phyloP scores from a whole-genome alignment of 306 rosid species.

The Luffa acutangula region DNA sequence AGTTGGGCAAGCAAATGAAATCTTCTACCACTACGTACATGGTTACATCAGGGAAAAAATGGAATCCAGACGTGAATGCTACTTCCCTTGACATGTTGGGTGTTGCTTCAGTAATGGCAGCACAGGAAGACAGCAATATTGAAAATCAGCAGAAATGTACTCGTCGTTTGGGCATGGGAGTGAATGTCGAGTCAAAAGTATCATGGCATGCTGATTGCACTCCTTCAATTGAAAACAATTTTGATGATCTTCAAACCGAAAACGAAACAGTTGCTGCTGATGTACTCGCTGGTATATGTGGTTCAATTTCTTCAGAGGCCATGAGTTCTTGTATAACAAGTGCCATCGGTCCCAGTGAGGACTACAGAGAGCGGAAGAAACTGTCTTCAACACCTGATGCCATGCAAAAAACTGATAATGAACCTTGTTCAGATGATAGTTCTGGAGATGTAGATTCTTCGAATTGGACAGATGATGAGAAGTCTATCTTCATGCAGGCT shows the following conservation, averaged over 20 bases:
- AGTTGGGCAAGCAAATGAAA: constrained; percentile 46
- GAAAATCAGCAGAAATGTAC: constrained; percentile 30
- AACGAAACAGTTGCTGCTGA: constrained; percentile 84
- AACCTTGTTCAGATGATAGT: constrained; percentile 87
- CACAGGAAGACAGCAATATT: constrained; percentile 34
- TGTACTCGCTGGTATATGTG: constrained; percentile 85
- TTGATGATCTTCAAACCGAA: constrained; percentile 51
- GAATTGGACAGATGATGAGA: constrained; percentile 90
- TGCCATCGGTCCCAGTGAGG: constrained; percentile 42
- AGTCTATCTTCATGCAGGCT: constrained; percentile 65
- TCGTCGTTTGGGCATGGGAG: constrained; percentile 37
- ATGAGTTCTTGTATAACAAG: constrained; percentile 72
- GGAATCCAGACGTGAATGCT: constrained; percentile 61
- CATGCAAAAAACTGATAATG: constrained; percentile 47
- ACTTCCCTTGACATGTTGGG: constrained; percentile 80
- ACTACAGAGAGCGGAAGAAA: constrained; percentile 4
- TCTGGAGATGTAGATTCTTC: constrained; percentile 75
- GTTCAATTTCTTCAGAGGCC: constrained; percentile 81
- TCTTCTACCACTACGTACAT: constrained; percentile 37
- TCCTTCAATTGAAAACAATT: constrained; percentile 34
- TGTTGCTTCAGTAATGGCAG: constrained; percentile 68
- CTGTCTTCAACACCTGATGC: constrained; percentile 30
- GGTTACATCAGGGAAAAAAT: constrained; percentile 49
- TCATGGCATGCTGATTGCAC: constrained; percentile 23
- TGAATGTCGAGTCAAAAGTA: constrained; percentile 27